phyloP scores from a whole-genome alignment of 2,329 filamentous ascomycete species.

The Didymella exigua region DNA sequence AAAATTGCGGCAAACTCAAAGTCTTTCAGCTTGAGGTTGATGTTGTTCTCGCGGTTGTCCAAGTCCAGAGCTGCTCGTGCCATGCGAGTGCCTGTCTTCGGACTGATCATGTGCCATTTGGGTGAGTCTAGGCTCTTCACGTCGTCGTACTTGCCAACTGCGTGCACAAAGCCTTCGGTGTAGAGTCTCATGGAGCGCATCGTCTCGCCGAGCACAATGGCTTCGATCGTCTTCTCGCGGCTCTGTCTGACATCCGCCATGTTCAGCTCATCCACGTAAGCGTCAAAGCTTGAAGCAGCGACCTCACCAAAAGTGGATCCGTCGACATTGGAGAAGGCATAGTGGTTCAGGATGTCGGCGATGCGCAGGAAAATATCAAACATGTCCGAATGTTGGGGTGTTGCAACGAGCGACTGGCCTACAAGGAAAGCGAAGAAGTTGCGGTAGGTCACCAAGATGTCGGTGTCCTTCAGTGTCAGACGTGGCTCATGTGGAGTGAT shows the following conservation, averaged over 20 bases:
- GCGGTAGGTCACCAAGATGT: constrained; percentile 64
- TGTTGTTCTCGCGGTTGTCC: constrained; percentile 70
- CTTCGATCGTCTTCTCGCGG: constrained; percentile 87
- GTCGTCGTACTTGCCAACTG: constrained; percentile 80
- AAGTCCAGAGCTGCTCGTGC: constrained; percentile 83
- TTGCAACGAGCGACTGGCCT: constrained; percentile 67
- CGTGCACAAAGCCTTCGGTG: constrained; percentile 90
- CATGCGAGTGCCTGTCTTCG: constrained; percentile 75
- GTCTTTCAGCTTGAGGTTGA: constrained; percentile 75
- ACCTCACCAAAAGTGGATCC: constrained; percentile 68
- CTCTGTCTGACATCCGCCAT: constrained; percentile 81
- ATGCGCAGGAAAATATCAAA: constrained; percentile 68
- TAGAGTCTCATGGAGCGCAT: constrained; percentile 84
- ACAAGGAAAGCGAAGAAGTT: constrained; percentile 69
- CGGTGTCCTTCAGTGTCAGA: constrained; percentile 56
- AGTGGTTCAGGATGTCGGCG: constrained; percentile 61
- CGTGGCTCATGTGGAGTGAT: constrained; percentile 37
- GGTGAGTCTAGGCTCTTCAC: constrained; percentile 71
- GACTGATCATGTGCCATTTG: constrained; percentile 72
- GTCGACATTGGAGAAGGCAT: constrained; percentile 66
- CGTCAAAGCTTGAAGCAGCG: constrained; percentile 68
- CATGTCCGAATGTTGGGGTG: constrained; percentile 58
- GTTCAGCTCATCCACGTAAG: constrained; percentile 76
- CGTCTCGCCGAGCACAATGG: constrained; percentile 83
- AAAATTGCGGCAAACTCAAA: constrained; percentile 94